A percentile compares a stretch with the other conserved stretches of the same genome.
Conservation (phyloP, 345 rosid genomes). For the Raphanus sativus region DNA sequence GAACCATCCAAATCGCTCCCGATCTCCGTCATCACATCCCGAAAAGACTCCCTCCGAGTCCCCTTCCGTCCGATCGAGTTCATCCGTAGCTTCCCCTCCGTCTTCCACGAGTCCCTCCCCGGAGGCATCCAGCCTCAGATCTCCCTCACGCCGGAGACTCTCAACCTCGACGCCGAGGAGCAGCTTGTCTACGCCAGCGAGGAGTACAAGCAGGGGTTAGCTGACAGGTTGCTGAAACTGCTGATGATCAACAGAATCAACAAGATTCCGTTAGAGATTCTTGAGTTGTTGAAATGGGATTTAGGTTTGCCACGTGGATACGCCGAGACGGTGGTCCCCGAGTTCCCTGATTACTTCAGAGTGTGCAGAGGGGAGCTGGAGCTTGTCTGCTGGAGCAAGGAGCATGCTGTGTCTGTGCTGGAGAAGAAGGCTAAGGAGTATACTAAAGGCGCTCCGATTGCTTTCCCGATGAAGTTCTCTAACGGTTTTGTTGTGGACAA, state of each 20-base stretch:
- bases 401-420: constrained; percentile 56
- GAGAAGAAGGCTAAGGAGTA: constrained; percentile 52
- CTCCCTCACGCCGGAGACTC: constrained; percentile 73
- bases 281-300: constrained; percentile 74
- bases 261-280: constrained; percentile 56
- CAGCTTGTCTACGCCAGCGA: constrained; percentile 75
- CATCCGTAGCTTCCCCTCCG: constrained; percentile 68
- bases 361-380: constrained; percentile 50
- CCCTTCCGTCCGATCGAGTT: constrained; percentile 89
- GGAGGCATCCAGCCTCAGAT: constrained; percentile 80
- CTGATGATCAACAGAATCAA: constrained; percentile 64
- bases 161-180: constrained; percentile 80
- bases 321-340: constrained; percentile 50
- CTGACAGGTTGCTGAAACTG: constrained; percentile 72
- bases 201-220: constrained; percentile 55
- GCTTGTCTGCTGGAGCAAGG: constrained; percentile 81
- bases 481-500: constrained; percentile 71
- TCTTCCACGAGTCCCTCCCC: constrained; percentile 74
- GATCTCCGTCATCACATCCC: constrained; percentile 54
- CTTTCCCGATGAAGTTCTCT: constrained; percentile 60
- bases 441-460: constrained; percentile 48
- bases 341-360: constrained; percentile 85
- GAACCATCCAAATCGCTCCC: constrained; percentile 95
- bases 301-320: constrained; percentile 76
- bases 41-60: constrained; percentile 54